Base-by-base conservation (phyloP, 1,139 yeast species). In the Kodamaea anthophila region DNA sequence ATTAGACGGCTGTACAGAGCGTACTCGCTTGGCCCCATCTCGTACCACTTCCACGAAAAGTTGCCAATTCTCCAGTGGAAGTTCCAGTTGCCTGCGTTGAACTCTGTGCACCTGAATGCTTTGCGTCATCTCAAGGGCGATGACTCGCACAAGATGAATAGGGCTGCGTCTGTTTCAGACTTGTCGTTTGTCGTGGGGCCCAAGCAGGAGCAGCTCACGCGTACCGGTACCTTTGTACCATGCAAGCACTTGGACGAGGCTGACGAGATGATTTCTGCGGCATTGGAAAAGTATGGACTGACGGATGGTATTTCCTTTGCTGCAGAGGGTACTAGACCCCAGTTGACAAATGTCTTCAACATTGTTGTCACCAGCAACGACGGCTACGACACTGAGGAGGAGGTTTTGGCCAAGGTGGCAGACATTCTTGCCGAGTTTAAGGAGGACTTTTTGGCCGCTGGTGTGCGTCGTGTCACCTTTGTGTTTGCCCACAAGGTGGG, bases 1-100 rank as follows among this genome's bases (percentile, higher is more conserved):
- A 80, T 88, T 36, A 82, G 98, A 59, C 83, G 98, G 55, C 94
- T 97, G 29, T 91, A 88, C 69, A 79, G 97, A 53, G 97, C 97
- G 24, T 93, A 93, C 60, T 81, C 87, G 23, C 78, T 91, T 41
- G 83, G 86, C 34, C 81, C 79, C 38, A 72, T 91, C 35, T 62
- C 67, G 33, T 84, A 85, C 51, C 74, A 71, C 41, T 63, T 65
- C 50, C 72, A 77, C 38, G 74, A 73, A 37, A 65, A 69, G 31
- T 60, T 77, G 35, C 91, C 93, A 31, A 70, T 84, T 30, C 71
- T 86, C 41, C 80, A 84, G 44, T 91, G 96, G 94, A 80, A 79
- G 49, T 91, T 91, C 71, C 88, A 83, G 58, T 70, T 91, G 45
- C 94, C 96, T 38, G 73, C 82, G 42, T 60, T 74, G 39, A 58